Percentiles rank a stretch among this genome's conserved stretches.
phyloP scores from a whole-genome alignment of 805 yeast species.

The Candida quercuum region DNA sequence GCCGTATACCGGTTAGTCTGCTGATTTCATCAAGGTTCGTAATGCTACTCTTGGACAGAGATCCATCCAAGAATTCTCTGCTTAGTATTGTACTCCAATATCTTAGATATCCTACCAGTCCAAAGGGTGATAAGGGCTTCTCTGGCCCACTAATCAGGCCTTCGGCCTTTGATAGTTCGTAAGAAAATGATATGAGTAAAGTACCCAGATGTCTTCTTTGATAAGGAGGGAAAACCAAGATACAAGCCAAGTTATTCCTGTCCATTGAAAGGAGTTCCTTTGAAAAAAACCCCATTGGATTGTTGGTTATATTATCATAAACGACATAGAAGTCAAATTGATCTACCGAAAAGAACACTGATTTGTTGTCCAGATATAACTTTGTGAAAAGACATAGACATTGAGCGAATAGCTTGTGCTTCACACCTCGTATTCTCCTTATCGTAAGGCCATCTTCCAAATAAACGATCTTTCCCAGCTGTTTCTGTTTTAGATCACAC shows the following conservation, averaged over 20 bases:
- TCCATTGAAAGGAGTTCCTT: constrained; percentile 76
- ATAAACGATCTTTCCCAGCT: constrained; percentile 70
- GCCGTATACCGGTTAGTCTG: constrained; percentile 55
- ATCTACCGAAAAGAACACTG: constrained; percentile 76
- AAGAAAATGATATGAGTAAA: constrained; percentile 76
- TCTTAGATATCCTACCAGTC: constrained; percentile 61
- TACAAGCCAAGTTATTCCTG: constrained; percentile 84
- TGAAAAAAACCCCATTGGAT: constrained; percentile 89
- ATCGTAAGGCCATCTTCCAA: constrained; percentile 52
- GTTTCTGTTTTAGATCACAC: constrained; percentile 38
- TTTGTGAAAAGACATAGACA: constrained; percentile 81
- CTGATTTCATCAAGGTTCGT: constrained; percentile 47
- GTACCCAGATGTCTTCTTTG: constrained; percentile 78
- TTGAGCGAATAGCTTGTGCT: constrained; percentile 69
- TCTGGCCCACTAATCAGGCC: constrained; percentile 82
- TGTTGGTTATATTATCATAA: constrained; percentile 43
- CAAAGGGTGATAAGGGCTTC: constrained; percentile 80
- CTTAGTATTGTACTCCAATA: constrained; percentile 67
- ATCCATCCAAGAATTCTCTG: constrained; percentile 37
- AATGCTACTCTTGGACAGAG: constrained; percentile 22
- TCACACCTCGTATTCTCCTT: constrained; percentile 60
- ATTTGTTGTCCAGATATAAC: constrained; percentile 83
- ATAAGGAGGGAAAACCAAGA: constrained; percentile 87
- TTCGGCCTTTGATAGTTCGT: constrained; percentile 63
- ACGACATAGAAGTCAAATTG: constrained; percentile 75